Evolutionary conservation across 2,329 filamentous ascomycete genomes (phyloP), one percentile per base, ranked within the genome.

Genomic region (Arachnomyces sp.): DNA sequence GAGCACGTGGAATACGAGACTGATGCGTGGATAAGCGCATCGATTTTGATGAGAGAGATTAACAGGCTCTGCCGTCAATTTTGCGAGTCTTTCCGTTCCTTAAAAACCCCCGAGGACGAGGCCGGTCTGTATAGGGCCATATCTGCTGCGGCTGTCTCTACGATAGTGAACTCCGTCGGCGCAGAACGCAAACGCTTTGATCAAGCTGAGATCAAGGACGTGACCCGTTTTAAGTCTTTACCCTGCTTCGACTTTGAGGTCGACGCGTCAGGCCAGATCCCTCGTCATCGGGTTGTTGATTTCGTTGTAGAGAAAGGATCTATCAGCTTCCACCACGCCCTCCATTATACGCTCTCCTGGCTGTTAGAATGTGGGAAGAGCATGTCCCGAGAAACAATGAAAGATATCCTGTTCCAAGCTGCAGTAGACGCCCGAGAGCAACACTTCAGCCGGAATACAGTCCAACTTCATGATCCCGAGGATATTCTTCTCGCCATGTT

Each of bases 1-100:
- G 92, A 96, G 56, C 92, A 98, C 60, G 86, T 98, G 25, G 93
- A 98, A 61, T 98, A 96, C 57, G 92, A 98, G 63, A 93, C 89
- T 2, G 93, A 98, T 64, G 85, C 87, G 14, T 98, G 92, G 92
- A 96, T 98, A 39, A 93, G 86, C 43, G 90, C 92, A 3, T 95
- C 89, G 5, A 74, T 96, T 37, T 85, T 98, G 43, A 95, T 92
- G 36, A 78, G 90, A 37, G 90, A 98, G 60, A 90, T 98, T 60
- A 96, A 96, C 58, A 80, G 86, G 39, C 75, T 96, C 29, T 95
- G 90, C 55, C 77, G 89, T 47, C 84, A 92, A 53, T 83, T 96
- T 43, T 82, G 88, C 0, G 86, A 94, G 52, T 82, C 92, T 0
- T 98, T 95, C 70, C 77, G 79, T 36, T 77, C 81, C 55, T 75